These are phyloP conservation scores for Umbelopsis sp. DNA, from an alignment of 371 early-diverging fungal genomes.

Conservation along the genomic window DNA sequence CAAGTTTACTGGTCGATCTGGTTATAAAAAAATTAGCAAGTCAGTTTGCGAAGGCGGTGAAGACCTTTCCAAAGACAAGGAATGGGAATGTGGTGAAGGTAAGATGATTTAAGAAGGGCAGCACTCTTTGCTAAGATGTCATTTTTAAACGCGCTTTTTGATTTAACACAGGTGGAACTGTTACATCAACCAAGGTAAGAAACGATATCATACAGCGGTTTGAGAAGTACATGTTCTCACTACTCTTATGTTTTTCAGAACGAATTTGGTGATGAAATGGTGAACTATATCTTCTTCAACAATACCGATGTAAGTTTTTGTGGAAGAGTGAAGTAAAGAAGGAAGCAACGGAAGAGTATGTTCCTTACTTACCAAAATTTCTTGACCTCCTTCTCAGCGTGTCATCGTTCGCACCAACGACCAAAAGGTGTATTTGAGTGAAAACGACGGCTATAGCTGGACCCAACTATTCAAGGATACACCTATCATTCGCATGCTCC, in stretches of 20 bases:
- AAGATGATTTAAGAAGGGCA: background rate
- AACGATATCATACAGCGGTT: background rate
- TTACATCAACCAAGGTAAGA: constrained; percentile 29
- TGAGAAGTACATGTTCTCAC: background rate
- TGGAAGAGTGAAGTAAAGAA: too few species aligned
- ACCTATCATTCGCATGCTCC: constrained; percentile 57
- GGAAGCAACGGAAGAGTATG: too few species aligned
- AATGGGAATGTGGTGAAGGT: constrained; percentile 47
- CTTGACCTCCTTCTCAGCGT: constrained; percentile 24
- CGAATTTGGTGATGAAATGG: constrained; percentile 51
- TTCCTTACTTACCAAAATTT: constrained; percentile 9
- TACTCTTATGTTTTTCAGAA: constrained; percentile 24
- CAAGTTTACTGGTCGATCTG: constrained; percentile 68
- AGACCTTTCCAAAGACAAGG: constrained; percentile 55
- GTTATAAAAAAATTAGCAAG: constrained; percentile 65
- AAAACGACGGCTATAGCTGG: constrained; percentile 83
- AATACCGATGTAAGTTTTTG: constrained; percentile 43
- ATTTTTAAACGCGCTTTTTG: background rate
- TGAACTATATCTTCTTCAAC: constrained; percentile 70
- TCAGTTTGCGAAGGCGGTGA: constrained; percentile 71
- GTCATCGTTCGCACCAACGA: constrained; percentile 62
- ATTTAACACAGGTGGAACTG: constrained; percentile 20
- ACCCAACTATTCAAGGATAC: constrained; percentile 39
- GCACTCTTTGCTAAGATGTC: background rate
- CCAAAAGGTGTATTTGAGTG: constrained; percentile 63